These are phyloP conservation scores for Acer negundo DNA, from an alignment of 345 rosid species.

Conservation along the genomic window DNA sequence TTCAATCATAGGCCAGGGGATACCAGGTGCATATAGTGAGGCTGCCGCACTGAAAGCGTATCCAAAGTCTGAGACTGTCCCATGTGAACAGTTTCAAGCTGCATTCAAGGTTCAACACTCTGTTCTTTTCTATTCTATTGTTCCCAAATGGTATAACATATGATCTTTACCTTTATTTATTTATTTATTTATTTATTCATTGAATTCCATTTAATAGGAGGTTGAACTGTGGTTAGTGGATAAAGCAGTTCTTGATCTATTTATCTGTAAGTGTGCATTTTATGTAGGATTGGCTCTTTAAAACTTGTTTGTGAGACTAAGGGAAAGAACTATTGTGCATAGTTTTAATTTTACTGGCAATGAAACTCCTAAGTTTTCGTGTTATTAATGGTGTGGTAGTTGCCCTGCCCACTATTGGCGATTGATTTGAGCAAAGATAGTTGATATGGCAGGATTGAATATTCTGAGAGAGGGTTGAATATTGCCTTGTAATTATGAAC, in stretches of 20 bases:
- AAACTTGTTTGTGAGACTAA: background rate
- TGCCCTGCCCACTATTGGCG: background rate
- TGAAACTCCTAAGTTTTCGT: too few relatives aligned
- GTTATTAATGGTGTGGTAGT: background rate
- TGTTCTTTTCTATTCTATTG: too few relatives aligned
- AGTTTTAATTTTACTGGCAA: background rate
- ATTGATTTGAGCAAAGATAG: background rate
- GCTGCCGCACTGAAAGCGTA: constrained; percentile 86
- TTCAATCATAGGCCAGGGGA: constrained; percentile 60
- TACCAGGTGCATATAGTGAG: constrained; percentile 91
- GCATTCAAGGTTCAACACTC: constrained; percentile 64
- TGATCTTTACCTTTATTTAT: background rate
- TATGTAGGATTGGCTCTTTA: too few relatives aligned
- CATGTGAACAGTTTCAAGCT: constrained; percentile 84
- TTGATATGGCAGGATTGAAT: background rate
- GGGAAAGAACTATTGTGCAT: background rate
- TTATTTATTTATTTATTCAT: background rate
- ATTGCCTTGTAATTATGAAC: too few relatives aligned
- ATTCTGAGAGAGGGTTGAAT: too few relatives aligned
- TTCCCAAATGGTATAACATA: too few relatives aligned
- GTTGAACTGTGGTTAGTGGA: too few relatives aligned
- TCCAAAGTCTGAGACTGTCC: constrained; percentile 87
- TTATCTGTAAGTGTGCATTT: too few relatives aligned
- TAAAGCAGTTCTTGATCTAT: too few relatives aligned
- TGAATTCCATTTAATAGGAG: background rate